A percentile compares a stretch with the other conserved stretches of the same genome.
phyloP scores from a whole-genome alignment of 805 yeast genomes.

The Cyberlindnera xishuangbannaensis region DNA sequence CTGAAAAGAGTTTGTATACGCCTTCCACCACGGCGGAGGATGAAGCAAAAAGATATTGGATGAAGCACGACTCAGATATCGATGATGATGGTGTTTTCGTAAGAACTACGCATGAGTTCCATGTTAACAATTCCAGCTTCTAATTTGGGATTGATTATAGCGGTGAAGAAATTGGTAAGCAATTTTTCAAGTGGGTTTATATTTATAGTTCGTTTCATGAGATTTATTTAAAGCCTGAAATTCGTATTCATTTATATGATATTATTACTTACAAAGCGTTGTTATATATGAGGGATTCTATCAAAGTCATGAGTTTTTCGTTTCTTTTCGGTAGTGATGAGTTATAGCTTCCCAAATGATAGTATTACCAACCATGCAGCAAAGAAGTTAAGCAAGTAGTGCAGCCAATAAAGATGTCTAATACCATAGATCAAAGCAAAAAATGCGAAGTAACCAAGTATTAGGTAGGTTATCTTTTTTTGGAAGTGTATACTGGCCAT shows the following conservation, averaged over 20 bases:
- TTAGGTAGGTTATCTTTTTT: conserved; percentile 28
- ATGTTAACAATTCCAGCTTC: neutral
- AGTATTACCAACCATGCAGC: conserved; percentile 43
- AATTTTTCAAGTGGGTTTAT: too few relatives aligned
- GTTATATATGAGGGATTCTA: too few relatives aligned
- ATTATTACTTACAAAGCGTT: too few relatives aligned
- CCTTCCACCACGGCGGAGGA: conserved; percentile 32
- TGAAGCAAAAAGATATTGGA: conserved; percentile 32
- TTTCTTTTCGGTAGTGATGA: neutral
- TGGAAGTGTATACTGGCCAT: conserved; percentile 23
- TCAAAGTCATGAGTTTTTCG: too few relatives aligned
- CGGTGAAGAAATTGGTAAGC: too few relatives aligned
- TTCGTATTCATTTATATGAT: too few relatives aligned
- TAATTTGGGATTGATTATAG: neutral
- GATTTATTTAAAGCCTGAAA: too few relatives aligned
- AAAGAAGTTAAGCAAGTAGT: conserved; percentile 64
- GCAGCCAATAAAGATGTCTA: conserved; percentile 80
- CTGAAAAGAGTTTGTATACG: conserved; percentile 23
- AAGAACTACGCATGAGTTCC: conserved; percentile 20
- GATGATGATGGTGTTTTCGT: conserved; percentile 17
- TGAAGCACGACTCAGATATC: conserved; percentile 16
- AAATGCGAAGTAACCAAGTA: conserved; percentile 46
- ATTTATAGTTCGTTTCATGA: too few relatives aligned
- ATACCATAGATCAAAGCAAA: conserved; percentile 72
- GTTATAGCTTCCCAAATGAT: conserved; percentile 16